phyloP scores from a whole-genome alignment of 257 asterid genomes.

The Solanum chaucha region DNA sequence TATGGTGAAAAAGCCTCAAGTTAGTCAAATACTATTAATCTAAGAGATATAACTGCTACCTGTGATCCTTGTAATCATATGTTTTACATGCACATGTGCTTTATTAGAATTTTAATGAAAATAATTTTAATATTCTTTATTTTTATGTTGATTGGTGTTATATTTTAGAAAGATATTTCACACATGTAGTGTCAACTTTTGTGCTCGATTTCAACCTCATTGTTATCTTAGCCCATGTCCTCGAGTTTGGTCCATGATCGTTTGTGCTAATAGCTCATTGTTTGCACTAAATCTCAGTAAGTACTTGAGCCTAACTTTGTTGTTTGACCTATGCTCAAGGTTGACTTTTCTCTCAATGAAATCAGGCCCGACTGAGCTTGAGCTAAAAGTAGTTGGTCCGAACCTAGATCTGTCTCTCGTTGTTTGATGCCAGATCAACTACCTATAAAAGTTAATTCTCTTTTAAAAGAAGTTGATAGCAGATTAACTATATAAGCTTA shows the following conservation, averaged over 20 bases:
- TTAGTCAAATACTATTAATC: conserved; percentile 18
- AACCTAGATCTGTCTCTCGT: background rate
- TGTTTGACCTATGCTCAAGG: background rate
- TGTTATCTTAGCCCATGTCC: background rate
- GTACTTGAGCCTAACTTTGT: background rate
- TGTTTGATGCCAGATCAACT: background rate
- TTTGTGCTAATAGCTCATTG: background rate
- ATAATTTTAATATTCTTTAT: background rate
- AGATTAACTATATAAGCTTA: background rate
- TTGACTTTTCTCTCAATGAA: background rate
- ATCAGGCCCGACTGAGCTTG: background rate
- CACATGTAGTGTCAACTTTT: background rate
- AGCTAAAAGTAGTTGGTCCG: background rate
- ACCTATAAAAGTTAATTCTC: background rate
- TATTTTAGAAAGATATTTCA: background rate
- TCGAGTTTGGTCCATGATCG: background rate
- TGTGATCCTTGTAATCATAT: background rate
- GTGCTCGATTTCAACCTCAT: background rate
- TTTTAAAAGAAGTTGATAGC: background rate
- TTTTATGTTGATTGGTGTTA: background rate
- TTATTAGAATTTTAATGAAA: background rate
- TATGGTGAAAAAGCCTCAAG: conserved; percentile 91
- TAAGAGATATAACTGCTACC: background rate
- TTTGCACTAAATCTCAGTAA: background rate
- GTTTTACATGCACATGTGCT: background rate